These are phyloP conservation scores for Alternaria burnsii DNA, from an alignment of 2,329 filamentous ascomycete species.

Conservation along the genomic window DNA sequence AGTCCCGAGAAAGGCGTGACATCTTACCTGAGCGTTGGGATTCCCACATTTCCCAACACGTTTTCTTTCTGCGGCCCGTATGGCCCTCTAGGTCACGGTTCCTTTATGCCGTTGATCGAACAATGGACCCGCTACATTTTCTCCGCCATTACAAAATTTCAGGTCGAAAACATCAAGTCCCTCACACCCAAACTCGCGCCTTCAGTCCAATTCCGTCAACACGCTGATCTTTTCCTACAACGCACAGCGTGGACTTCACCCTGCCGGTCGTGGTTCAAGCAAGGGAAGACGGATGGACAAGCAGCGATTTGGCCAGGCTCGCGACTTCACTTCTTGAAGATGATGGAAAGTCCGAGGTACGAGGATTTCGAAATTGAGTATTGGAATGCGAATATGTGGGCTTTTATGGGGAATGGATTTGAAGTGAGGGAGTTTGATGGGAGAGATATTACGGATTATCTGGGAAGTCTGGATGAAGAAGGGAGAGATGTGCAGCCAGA, in stretches of 20 bases:
- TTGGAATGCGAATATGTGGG: slow-evolving; percentile 29
- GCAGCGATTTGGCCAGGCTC: slow-evolving; percentile 35
- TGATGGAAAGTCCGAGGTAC: slow-evolving; percentile 28
- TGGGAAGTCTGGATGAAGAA: slow-evolving; percentile 51
- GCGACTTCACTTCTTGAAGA: slow-evolving; percentile 35
- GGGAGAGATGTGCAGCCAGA: slow-evolving; percentile 53
- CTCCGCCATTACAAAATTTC: slow-evolving; percentile 31
- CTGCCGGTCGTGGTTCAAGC: slow-evolving; percentile 37
- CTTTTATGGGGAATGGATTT: slow-evolving; percentile 47
- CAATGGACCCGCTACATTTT: slow-evolving; percentile 37
- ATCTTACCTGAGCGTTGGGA: slow-evolving; percentile 53
- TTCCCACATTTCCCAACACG: slow-evolving; percentile 57
- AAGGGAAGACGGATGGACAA: slow-evolving; percentile 32
- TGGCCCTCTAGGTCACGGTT: slow-evolving; percentile 32
- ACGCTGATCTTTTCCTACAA: slow-evolving; percentile 35
- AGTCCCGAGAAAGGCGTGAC: slow-evolving; percentile 44
- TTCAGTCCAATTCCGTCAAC: slow-evolving; percentile 26
- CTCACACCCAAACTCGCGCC: slow-evolving; percentile 25
- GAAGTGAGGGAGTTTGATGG: slow-evolving; percentile 57
- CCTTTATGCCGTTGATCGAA: slow-evolving; percentile 37
- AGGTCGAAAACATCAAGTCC: slow-evolving; percentile 35
- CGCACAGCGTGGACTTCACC: slow-evolving; percentile 37
- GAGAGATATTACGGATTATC: slow-evolving; percentile 58
- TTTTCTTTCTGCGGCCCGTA: slow-evolving; percentile 54
- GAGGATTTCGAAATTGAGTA: slow-evolving; percentile 39